These are phyloP conservation scores for Prunus kanzakura DNA, from an alignment of 306 rosid genomes.

Conservation along the genomic window DNA sequence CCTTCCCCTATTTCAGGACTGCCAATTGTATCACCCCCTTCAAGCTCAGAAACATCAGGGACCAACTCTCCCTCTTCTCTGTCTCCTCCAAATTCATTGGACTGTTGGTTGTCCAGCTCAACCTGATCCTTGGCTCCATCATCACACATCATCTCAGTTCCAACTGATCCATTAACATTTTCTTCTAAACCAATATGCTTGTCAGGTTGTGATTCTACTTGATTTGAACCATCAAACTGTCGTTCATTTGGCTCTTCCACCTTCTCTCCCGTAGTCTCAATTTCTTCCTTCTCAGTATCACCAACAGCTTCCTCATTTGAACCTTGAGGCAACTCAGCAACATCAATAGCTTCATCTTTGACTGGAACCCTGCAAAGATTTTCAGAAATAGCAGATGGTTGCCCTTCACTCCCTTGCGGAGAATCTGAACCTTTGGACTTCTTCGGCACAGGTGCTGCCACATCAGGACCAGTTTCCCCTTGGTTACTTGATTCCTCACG, in stretches of 20 bases:
- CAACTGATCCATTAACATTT: slow-evolving; percentile 50
- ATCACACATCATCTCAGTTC: slow-evolving; percentile 44
- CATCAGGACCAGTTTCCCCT: slow-evolving; percentile 56
- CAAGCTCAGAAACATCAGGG: slow-evolving; percentile 61
- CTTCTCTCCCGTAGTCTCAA: slow-evolving; percentile 43
- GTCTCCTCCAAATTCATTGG: slow-evolving; percentile 46
- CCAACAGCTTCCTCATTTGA: slow-evolving; percentile 48
- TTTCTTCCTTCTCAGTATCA: slow-evolving; percentile 65
- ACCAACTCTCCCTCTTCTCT: slow-evolving; percentile 87
- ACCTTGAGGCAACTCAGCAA: slow-evolving; percentile 57
- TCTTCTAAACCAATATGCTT: slow-evolving; percentile 45
- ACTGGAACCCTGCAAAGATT: slow-evolving; percentile 37
- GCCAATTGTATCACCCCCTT: slow-evolving; percentile 47
- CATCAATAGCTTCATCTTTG: slow-evolving; percentile 54
- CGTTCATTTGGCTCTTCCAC: slow-evolving; percentile 58
- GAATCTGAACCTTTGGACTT: slow-evolving; percentile 69
- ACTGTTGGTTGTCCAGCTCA: slow-evolving; percentile 57
- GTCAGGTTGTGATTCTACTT: slow-evolving; percentile 53
- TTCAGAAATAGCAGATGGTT: slow-evolving; percentile 40
- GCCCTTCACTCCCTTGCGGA: slow-evolving; percentile 54
- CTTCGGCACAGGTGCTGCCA: slow-evolving; percentile 49
- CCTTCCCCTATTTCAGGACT: slow-evolving; percentile 56
- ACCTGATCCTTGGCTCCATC: slow-evolving; percentile 55
- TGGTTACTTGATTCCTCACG: slow-evolving; percentile 49
- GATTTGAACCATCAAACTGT: slow-evolving; percentile 36